Evolutionary conservation across 768 basidiomycete genomes (phyloP), one percentile per base, ranked within the genome.

Genomic region (Tulasnella sp.): DNA sequence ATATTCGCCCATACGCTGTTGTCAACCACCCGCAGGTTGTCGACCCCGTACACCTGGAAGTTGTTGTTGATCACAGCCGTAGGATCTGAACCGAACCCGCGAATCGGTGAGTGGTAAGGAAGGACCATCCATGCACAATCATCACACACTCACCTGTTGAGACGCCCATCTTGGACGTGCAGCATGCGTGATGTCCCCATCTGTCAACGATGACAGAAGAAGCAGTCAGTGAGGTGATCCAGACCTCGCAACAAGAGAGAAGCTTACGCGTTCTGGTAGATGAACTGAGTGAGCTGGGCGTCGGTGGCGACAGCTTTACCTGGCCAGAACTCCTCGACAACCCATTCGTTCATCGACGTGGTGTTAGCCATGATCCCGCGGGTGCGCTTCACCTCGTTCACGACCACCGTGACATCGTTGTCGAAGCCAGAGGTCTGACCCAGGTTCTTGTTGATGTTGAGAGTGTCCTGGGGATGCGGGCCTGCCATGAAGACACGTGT

Each of bases 21-120:
- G 42, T 62, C 61, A 30, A 62, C 56, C 17, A 62, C 57, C 7
- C 61, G 55, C 17, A 62, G 61, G 27, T 24, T 38, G 2, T 31
- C 41, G 38, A 62, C 61, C 30, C 56, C 56, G 25, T 48, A 48
- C 46, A 62, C 61, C 17, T 48, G 55, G 56, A 62, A 62, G 60
- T 51, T 45, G 19, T 42, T 25, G 58, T 62, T 48, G 22, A 62
- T 34, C 22, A 62, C 61, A 49, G 61, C 61, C 25, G 24, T 56
- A 9, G 52, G 34, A 42, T 60, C 59, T 41, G 51, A 34, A 10
- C 22, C 30, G 7, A 22, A n/a, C 22, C 53, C 51, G 34, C 38
- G 48, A 25, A 12, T 49, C 11, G 48, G 22, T 11, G 24, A 11
- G 11, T 11, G 10, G 24, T 11, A 11, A 25, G 24, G 11, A 49